Conservation (phyloP, 768 basidiomycete species). For the Tulasnella calospora region DNA sequence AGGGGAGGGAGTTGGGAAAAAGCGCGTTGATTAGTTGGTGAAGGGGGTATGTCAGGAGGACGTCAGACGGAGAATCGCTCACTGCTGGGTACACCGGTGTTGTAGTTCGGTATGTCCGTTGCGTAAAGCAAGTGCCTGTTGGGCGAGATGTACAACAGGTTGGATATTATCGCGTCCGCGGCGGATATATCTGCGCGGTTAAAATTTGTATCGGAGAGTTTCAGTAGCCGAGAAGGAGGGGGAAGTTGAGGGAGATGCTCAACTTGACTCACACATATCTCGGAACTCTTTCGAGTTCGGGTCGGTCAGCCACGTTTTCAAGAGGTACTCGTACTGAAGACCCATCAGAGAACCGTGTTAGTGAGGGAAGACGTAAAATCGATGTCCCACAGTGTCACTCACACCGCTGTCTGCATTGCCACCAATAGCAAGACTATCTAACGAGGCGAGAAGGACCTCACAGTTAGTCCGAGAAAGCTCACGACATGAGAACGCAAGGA, state of each 20-base stretch:
- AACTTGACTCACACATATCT: conserved; percentile 54
- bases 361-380: background rate
- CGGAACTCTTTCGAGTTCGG: conserved; percentile 55
- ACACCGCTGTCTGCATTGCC: conserved; percentile 28
- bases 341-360: background rate
- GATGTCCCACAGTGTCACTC: background rate
- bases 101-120: conserved; percentile 46
- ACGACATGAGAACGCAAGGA: background rate
- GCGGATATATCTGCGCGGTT: conserved; percentile 29
- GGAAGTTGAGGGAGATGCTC: background rate
- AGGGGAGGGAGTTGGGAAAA: conserved; percentile 27
- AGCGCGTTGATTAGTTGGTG: background rate
- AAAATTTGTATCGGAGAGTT: conserved; percentile 44
- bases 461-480: background rate
- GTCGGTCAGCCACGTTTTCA: conserved; percentile 67
- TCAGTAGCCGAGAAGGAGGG: background rate
- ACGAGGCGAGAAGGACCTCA: conserved; percentile 1
- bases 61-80: background rate
- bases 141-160: conserved; percentile 61
- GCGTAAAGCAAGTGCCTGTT: conserved; percentile 63
- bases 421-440: conserved; percentile 20
- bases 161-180: conserved; percentile 32
- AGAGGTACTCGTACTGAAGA: conserved; percentile 59
- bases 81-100: conserved; percentile 26
- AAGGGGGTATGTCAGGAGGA: background rate